phyloP scores from a whole-genome alignment of 2,329 filamentous ascomycete species.

The Exophiala xenobiotica region DNA sequence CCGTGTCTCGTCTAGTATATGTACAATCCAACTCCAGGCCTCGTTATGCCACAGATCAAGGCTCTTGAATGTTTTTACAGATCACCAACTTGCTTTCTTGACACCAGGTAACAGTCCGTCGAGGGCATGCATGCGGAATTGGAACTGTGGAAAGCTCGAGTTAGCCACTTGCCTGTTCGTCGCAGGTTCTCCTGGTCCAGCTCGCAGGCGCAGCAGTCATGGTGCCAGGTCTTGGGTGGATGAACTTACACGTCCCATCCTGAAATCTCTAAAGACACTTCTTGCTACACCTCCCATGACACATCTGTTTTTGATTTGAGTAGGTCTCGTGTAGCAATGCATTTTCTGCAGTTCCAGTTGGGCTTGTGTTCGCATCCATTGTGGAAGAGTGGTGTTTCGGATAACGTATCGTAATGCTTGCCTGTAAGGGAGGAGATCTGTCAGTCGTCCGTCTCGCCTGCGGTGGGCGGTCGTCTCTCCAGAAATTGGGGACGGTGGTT shows the following conservation, averaged over 20 bases:
- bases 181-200: no score
- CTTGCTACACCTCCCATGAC: constrained; percentile 85
- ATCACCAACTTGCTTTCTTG: constrained; percentile 92
- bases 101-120: constrained; percentile 86
- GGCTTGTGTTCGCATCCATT: constrained; percentile 80
- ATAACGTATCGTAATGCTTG: constrained; percentile 93
- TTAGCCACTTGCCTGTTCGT: neutral
- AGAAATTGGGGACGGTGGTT: constrained; percentile 29
- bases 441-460: constrained; percentile 7
- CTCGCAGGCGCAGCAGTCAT: no score
- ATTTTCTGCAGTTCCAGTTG: constrained; percentile 92
- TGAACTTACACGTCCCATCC: constrained; percentile 76
- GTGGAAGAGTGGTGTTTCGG: constrained; percentile 82
- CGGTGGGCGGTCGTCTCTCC: neutral
- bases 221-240: no score
- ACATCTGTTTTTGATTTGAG: constrained; percentile 92
- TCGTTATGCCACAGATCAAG: neutral
- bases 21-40: constrained; percentile 12
- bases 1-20: neutral
- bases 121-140: constrained; percentile 87
- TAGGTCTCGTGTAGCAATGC: constrained; percentile 91
- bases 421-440: constrained; percentile 47
- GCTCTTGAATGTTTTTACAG: constrained; percentile 1
- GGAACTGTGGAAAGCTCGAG: constrained; percentile 64
- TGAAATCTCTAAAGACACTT: constrained; percentile 90